Conservation (phyloP, 129 eudicot species). For the Kitagawia praeruptora region DNA sequence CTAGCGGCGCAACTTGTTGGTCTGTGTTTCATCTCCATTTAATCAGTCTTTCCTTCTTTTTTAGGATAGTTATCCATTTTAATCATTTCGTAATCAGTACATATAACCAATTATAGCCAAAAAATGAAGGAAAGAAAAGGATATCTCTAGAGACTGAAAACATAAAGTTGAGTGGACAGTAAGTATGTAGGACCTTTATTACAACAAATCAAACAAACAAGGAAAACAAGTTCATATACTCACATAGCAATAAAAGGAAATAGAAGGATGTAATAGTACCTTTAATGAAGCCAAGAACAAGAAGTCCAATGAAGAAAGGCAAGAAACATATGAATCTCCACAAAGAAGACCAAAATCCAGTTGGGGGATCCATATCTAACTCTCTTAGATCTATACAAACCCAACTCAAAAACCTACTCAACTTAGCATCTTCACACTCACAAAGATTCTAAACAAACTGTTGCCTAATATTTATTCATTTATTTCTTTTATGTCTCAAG, state of each 20-base stretch:
- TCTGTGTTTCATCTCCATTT: neutral
- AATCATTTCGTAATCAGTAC: neutral
- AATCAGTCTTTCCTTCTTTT: neutral
- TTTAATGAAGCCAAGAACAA: slow-evolving; percentile 74
- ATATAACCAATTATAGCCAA: neutral
- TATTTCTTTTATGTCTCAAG: no score
- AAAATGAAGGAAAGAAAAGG: neutral
- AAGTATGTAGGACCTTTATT: neutral
- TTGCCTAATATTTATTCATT: neutral
- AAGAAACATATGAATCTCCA: slow-evolving; percentile 72
- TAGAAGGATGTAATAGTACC: slow-evolving; percentile 24
- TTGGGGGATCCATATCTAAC: slow-evolving; percentile 52
- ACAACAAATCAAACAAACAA: neutral
- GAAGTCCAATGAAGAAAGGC: slow-evolving; percentile 79
- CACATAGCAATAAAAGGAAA: neutral
- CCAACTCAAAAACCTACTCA: neutral
- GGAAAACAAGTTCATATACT: neutral
- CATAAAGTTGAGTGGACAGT: neutral
- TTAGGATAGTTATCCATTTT: neutral
- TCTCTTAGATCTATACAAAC: slow-evolving; percentile 6
- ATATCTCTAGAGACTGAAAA: neutral
- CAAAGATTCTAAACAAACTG: neutral
- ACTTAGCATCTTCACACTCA: neutral
- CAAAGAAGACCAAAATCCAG: slow-evolving; percentile 47
- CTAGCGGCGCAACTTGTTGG: neutral